Evolutionary conservation across 176 grass and related monocot species (phyloP).

Genomic region (Oryza nivara): DNA sequence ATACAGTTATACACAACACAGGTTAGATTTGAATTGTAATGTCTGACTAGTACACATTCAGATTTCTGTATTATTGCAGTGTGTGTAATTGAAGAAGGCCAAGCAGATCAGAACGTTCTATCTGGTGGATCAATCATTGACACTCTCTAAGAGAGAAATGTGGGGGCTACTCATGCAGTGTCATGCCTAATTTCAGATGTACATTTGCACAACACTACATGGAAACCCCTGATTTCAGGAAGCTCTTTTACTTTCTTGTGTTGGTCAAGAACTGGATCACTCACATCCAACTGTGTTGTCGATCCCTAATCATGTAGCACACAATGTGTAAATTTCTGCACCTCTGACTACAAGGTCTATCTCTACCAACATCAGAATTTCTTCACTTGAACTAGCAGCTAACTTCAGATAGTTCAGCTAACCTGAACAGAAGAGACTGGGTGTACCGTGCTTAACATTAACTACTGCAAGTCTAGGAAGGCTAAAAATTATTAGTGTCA

Average conservation of each 20-base stretch:
- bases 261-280: background rate
- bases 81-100: background rate
- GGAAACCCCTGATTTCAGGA: slow-evolving; percentile 20
- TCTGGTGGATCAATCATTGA: slow-evolving; percentile 31
- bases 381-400: background rate
- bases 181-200: slow-evolving; percentile 25
- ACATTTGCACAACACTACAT: background rate
- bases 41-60: slow-evolving; percentile 7
- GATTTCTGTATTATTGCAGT: background rate
- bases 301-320: slow-evolving; percentile 5
- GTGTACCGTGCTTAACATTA: background rate
- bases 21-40: background rate
- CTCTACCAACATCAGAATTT: background rate
- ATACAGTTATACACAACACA: background rate
- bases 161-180: background rate
- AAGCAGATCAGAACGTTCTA: slow-evolving; percentile 42
- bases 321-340: background rate
- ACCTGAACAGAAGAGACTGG: slow-evolving; percentile 4
- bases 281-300: background rate
- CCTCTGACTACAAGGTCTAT: background rate
- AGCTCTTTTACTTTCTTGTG: background rate
- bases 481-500: background rate
- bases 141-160: background rate
- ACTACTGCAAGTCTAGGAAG: slow-evolving; percentile 1
- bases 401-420: background rate